Conservation (phyloP, 257 asterid genomes). For the Solanum virginianum region DNA sequence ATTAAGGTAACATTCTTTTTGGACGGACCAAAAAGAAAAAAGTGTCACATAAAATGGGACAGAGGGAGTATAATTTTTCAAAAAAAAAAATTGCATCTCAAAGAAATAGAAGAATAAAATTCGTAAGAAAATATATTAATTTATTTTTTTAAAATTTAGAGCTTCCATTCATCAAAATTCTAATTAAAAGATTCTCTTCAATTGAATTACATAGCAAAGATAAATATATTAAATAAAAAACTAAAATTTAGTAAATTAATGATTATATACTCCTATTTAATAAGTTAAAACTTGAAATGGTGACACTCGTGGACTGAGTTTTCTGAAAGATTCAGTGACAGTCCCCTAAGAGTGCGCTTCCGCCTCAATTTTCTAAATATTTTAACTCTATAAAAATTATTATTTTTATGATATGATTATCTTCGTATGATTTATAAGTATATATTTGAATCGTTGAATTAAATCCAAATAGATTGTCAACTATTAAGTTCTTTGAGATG, state of each 20-base stretch:
- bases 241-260: not conserved
- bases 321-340: not conserved
- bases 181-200: not conserved
- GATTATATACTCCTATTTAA: not conserved
- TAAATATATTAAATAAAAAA: not conserved
- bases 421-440: not conserved
- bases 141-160: too few species aligned
- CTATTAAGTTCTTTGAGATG: too few species aligned
- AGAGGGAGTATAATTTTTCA: too few species aligned
- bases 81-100: too few species aligned
- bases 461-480: not conserved
- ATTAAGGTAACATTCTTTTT: too few species aligned
- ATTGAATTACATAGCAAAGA: not conserved
- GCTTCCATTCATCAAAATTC: not conserved
- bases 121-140: too few species aligned
- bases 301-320: not conserved
- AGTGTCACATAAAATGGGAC: too few species aligned
- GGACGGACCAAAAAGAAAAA: too few species aligned
- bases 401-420: not conserved
- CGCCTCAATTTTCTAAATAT: not conserved
- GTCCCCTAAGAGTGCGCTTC: not conserved
- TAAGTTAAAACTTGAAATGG: not conserved
- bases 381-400: not conserved
- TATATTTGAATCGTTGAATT: accelerated
- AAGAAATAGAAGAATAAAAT: too few species aligned